Conservation (phyloP, 257 asterid genomes). For the Solanum pinnatisectum region DNA sequence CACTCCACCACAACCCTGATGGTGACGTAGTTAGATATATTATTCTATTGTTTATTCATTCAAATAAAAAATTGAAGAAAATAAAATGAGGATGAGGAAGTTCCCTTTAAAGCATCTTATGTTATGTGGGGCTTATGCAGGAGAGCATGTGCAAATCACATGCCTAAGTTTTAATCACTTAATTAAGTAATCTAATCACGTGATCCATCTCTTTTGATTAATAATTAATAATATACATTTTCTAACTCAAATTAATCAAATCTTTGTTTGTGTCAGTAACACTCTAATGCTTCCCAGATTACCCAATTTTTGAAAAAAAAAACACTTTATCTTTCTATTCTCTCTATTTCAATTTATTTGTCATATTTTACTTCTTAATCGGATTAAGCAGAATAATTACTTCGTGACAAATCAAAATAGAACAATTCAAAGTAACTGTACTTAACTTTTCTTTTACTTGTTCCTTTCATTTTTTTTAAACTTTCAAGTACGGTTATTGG, state of each 20-base stretch:
- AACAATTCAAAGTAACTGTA: no score
- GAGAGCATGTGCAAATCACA: neutral
- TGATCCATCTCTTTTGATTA: neutral
- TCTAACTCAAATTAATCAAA: neutral
- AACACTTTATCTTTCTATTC: no score
- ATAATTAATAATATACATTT: neutral
- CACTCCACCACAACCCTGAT: no score
- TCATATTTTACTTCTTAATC: no score
- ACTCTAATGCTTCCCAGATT: neutral
- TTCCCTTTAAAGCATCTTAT: neutral
- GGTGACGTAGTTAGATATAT: neutral
- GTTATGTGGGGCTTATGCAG: neutral
- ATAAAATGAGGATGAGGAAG: neutral
- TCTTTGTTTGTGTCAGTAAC: neutral
- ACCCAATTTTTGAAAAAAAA: neutral
- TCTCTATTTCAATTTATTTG: no score
- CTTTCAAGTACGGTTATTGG: neutral
- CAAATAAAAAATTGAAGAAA: neutral
- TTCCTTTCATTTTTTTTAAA: neutral
- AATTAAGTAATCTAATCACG: neutral
- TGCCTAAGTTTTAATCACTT: neutral
- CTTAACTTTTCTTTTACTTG: neutral
- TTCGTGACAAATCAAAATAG: neutral
- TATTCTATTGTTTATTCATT: neutral
- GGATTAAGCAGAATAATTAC: no score